Percentiles rank a stretch among this genome's conserved stretches.
phyloP scores from a whole-genome alignment of 495 filamentous ascomycete genomes.

The Jackrogersella minutella region DNA sequence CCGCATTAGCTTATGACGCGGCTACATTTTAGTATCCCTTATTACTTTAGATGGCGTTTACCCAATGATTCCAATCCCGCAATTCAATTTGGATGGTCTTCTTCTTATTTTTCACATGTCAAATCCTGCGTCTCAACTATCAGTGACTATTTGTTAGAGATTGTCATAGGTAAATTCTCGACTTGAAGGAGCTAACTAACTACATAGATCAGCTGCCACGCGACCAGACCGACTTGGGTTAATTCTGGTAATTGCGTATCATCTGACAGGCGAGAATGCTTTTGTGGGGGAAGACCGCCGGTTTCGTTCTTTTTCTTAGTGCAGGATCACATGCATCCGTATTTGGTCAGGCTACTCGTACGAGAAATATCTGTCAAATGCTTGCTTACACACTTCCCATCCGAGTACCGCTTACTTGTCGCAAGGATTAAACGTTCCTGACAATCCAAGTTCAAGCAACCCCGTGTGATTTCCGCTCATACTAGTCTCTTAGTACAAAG shows the following conservation, averaged over 20 bases:
- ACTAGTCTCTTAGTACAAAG: constrained; percentile 23
- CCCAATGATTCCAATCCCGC: background rate
- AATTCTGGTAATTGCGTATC: constrained; percentile 23
- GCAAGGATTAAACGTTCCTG: constrained; percentile 10
- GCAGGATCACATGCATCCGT: constrained; percentile 35
- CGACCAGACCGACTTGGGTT: too few species aligned
- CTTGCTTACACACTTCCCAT: background rate
- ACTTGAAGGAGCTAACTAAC: too few species aligned
- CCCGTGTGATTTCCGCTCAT: constrained; percentile 33
- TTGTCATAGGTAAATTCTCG: background rate
- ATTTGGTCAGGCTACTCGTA: background rate
- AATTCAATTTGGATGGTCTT: too few species aligned
- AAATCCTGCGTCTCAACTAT: constrained; percentile 1
- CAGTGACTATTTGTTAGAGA: background rate
- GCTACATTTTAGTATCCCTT: constrained; percentile 2
- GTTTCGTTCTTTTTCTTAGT: constrained; percentile 17
- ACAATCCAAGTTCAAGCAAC: constrained; percentile 8
- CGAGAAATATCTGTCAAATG: constrained; percentile 1
- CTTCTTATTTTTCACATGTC: constrained; percentile 35
- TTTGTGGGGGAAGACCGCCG: constrained; percentile 33
- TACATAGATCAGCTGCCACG: constrained; percentile 30
- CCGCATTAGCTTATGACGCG: constrained; percentile 14
- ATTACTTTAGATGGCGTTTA: background rate
- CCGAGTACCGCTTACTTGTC: background rate
- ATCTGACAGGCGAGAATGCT: constrained; percentile 38